These are phyloP conservation scores for Zasmidium angulare DNA, from an alignment of 2,329 filamentous ascomycete genomes.

Conservation along the genomic window DNA sequence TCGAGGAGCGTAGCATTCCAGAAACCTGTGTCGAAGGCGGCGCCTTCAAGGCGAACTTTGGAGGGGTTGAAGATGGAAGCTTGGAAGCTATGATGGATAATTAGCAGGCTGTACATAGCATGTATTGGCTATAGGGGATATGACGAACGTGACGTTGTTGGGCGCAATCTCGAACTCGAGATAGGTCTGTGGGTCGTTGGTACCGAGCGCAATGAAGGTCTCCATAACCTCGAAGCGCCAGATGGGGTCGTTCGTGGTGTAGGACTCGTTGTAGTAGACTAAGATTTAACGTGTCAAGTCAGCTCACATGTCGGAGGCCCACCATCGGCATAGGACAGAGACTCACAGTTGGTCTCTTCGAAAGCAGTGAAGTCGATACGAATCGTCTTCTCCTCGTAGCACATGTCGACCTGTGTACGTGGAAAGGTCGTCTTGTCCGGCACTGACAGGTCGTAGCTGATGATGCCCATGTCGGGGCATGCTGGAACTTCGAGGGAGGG, in stretches of 20 bases:
- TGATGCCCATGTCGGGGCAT: conserved; percentile 14
- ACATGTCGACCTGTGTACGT: conserved; percentile 14
- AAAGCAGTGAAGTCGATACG: conserved; percentile 12
- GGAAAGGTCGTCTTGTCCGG: conserved; percentile 11
- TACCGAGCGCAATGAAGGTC: conserved; percentile 13
- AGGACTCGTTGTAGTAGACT: conserved; percentile 14
- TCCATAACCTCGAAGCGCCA: conserved; percentile 20
- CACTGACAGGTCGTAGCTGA: conserved; percentile 12
- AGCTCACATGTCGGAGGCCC: not conserved
- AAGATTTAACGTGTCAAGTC: not conserved
- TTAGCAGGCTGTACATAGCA: no score
- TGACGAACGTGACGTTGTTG: conserved; percentile 10
- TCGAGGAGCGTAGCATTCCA: conserved; percentile 5
- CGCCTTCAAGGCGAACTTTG: conserved; percentile 4
- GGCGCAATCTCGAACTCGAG: conserved; percentile 19
- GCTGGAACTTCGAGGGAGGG: conserved; percentile 14
- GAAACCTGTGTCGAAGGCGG: conserved; percentile 14
- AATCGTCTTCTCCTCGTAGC: conserved; percentile 12
- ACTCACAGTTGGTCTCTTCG: conserved; percentile 13
- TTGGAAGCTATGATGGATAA: conserved; percentile 11
- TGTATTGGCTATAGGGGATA: conserved; percentile 3
- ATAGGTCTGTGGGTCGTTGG: conserved; percentile 12
- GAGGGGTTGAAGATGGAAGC: conserved; percentile 19
- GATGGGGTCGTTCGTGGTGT: conserved; percentile 16
- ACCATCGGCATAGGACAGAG: not conserved